phyloP scores from a whole-genome alignment of 2,329 filamentous ascomycete genomes.

The Trichothecium sympodiale region DNA sequence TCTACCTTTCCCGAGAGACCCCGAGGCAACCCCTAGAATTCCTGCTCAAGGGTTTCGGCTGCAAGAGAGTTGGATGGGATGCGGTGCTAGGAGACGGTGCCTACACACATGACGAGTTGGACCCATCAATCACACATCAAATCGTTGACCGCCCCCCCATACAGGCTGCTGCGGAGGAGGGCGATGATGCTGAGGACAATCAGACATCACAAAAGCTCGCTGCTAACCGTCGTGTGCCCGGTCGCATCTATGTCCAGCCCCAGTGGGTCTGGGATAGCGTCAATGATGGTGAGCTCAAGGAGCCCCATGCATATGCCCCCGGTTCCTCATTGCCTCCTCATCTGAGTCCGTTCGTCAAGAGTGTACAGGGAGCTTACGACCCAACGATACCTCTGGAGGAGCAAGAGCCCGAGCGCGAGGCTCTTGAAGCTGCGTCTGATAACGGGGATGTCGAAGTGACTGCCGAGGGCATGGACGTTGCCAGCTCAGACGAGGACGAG shows the following conservation, averaged over 20 bases:
- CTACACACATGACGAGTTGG: constrained; percentile 80
- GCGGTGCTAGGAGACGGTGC: constrained; percentile 80
- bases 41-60: constrained; percentile 85
- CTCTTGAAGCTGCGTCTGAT: constrained; percentile 55
- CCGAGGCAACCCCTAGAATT: constrained; percentile 87
- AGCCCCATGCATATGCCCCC: constrained; percentile 79
- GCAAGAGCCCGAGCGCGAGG: constrained; percentile 80
- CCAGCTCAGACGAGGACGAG: constrained; percentile 30
- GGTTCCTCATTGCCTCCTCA: constrained; percentile 86
- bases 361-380: constrained; percentile 79
- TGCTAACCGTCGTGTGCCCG: constrained; percentile 68
- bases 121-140: constrained; percentile 88
- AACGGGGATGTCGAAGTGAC: constrained; percentile 35
- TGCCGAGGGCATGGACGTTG: constrained; percentile 38
- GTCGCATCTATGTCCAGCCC: constrained; percentile 85
- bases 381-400: constrained; percentile 76
- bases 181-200: constrained; percentile 44
- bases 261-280: constrained; percentile 98
- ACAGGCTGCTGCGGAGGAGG: constrained; percentile 42
- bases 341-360: constrained; percentile 90
- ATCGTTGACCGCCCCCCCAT: constrained; percentile 83
- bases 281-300: constrained; percentile 82
- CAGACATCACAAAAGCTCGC: constrained; percentile 49
- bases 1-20: constrained; percentile 90
- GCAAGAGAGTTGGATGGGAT: constrained; percentile 94